Percentiles rank a stretch among this genome's conserved stretches.
phyloP scores from a whole-genome alignment of 495 filamentous ascomycete genomes.

The Aspergillus panamensis region DNA sequence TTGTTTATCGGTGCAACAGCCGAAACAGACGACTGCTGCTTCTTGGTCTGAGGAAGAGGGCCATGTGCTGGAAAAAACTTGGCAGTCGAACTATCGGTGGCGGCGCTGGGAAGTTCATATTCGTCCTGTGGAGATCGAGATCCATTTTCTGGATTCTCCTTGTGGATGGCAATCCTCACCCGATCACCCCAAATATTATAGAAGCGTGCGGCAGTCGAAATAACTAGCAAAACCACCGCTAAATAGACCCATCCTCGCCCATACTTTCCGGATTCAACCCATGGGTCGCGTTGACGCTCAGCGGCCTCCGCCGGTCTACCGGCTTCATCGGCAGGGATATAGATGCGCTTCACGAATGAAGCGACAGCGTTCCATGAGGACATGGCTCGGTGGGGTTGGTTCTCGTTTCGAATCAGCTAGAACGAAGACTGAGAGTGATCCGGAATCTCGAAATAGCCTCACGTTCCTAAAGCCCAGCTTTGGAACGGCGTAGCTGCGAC shows the following conservation, averaged over 20 bases:
- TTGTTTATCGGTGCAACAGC: conserved; percentile 70
- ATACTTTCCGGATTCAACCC: conserved; percentile 78
- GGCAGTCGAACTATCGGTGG: conserved; percentile 60
- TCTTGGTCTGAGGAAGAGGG: conserved; percentile 38
- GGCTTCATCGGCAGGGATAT: conserved; percentile 64
- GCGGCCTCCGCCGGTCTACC: conserved; percentile 68
- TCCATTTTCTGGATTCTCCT: conserved; percentile 61
- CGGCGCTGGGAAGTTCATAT: conserved; percentile 63
- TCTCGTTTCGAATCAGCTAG: neutral
- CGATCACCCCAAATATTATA: conserved; percentile 88
- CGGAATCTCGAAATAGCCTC: no score
- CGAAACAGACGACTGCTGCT: conserved; percentile 65
- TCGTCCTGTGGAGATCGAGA: conserved; percentile 59
- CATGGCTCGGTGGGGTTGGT: neutral
- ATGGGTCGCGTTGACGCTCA: conserved; percentile 75
- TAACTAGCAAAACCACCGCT: conserved; percentile 62
- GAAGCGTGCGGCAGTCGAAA: conserved; percentile 61
- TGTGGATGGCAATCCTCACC: conserved; percentile 76
- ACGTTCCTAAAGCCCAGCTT: conserved; percentile 10
- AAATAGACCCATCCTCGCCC: conserved; percentile 87
- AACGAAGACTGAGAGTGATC: neutral
- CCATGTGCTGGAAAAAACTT: conserved; percentile 68
- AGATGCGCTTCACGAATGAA: conserved; percentile 66
- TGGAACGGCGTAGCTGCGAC: neutral
- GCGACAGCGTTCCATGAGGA: conserved; percentile 22